Conservation (phyloP, 164 flowering plant species). For the Santalum album region DNA sequence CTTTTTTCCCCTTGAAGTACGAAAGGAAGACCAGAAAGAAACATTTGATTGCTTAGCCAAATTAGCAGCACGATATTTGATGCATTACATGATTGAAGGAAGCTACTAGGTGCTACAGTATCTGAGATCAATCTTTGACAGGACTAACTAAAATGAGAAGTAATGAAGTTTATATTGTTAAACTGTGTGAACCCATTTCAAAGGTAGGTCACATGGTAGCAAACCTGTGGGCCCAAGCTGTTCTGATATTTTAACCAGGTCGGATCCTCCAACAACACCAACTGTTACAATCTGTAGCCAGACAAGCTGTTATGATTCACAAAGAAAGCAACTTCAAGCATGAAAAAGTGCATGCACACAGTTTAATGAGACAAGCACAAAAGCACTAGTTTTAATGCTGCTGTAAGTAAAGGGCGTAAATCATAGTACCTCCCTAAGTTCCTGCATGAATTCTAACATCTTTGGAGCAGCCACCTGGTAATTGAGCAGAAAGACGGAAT, state of each 20-base stretch:
- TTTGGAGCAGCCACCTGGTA: slow-evolving; percentile 55
- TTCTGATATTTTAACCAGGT: slow-evolving; percentile 84
- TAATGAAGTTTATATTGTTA: too few species aligned
- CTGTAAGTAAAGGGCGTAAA: too few species aligned
- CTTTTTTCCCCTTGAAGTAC: too few species aligned
- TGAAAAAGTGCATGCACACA: background rate
- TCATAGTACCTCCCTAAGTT: slow-evolving; percentile 60
- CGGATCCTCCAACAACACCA: slow-evolving; percentile 98
- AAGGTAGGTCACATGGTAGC: background rate
- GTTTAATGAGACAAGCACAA: background rate
- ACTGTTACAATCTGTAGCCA: slow-evolving; percentile 66
- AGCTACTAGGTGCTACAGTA: too few species aligned
- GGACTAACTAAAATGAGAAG: background rate
- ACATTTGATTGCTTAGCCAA: too few species aligned
- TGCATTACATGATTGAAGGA: too few species aligned
- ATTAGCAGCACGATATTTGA: too few species aligned
- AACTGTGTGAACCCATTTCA: background rate
- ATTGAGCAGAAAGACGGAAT: slow-evolving; percentile 5
- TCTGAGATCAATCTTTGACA: too few species aligned
- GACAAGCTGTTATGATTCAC: slow-evolving; percentile 1
- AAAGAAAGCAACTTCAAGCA: background rate
- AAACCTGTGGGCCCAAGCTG: slow-evolving; percentile 90
- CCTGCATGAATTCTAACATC: slow-evolving; percentile 71
- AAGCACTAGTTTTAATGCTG: too few species aligned
- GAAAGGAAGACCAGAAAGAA: too few species aligned